A percentile compares a stretch with the other conserved stretches of the same genome.
phyloP scores from a whole-genome alignment of 345 rosid genomes.

The Dimocarpus longan region DNA sequence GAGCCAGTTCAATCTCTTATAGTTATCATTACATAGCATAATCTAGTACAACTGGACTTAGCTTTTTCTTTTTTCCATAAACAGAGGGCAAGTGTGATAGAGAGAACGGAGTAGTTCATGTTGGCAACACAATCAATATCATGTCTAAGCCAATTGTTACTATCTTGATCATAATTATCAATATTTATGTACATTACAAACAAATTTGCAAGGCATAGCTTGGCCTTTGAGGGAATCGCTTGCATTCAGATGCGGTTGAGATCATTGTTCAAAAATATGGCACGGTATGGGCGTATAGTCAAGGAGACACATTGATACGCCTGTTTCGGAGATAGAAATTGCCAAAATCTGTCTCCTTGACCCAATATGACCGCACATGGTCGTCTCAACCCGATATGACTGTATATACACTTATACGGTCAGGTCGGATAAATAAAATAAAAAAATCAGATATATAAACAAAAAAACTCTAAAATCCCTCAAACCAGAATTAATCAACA shows the following conservation, averaged over 20 bases:
- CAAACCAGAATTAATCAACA: too few species aligned
- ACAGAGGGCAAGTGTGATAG: neutral
- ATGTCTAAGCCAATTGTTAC: neutral
- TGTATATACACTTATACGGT: too few species aligned
- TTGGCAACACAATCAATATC: neutral
- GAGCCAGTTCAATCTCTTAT: neutral
- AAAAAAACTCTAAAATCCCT: too few species aligned
- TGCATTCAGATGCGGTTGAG: neutral
- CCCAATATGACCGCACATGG: too few species aligned
- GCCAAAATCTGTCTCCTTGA: too few species aligned
- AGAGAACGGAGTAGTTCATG: neutral
- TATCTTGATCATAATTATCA: neutral
- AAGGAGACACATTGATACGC: too few species aligned
- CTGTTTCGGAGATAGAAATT: too few species aligned
- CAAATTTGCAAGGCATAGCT: neutral
- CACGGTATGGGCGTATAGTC: too few species aligned
- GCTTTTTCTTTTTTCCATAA: neutral
- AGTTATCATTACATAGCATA: neutral
- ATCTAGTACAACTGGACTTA: neutral
- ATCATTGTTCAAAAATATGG: too few species aligned
- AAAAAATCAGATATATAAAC: too few species aligned
- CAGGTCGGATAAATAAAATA: too few species aligned
- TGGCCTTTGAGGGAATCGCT: neutral
- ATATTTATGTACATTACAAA: neutral
- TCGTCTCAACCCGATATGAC: too few species aligned